Evolutionary conservation across 202 grass and related monocot genomes (phyloP).

Genomic region (Setaria viridis): DNA sequence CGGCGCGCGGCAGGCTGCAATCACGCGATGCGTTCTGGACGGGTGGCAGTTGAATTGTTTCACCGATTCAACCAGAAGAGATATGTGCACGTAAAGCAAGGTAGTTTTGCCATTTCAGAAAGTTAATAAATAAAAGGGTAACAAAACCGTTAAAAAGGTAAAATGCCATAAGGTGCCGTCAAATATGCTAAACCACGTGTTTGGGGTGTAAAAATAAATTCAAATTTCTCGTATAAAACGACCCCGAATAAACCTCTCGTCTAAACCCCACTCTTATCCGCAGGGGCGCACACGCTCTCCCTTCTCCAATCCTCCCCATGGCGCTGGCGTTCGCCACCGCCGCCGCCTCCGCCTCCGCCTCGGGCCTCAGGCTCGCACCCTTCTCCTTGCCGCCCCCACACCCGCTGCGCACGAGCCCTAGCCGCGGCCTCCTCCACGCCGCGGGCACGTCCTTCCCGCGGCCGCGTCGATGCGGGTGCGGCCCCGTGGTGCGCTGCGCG

Average conservation of each 20-base stretch:
- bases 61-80: no score
- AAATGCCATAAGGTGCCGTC: no score
- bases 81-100: no score
- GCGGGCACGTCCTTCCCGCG: slow-evolving; percentile 17
- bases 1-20: no score
- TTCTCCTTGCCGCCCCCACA: slow-evolving; percentile 24
- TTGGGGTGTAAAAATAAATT: no score
- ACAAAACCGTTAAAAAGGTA: no score
- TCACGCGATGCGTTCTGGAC: no score
- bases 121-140: no score
- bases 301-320: slow-evolving; percentile 29
- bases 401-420: slow-evolving; percentile 9
- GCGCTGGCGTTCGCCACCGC: slow-evolving; percentile 29
- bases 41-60: no score
- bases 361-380: slow-evolving; percentile 14
- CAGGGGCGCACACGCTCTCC: not conserved
- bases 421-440: slow-evolving; percentile 16
- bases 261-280: slow-evolving; percentile 60
- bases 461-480: slow-evolving; percentile 36
- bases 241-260: not conserved
- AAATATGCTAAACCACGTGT: no score
- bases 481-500: slow-evolving; percentile 59
- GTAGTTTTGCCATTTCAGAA: no score
- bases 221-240: not conserved
- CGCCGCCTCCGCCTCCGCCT: slow-evolving; percentile 31